Percentiles rank a stretch among this genome's conserved stretches.
These are phyloP conservation scores for Alloteropsis semialata DNA, from an alignment of 176 grass and related monocot species.

Conservation along the genomic window DNA sequence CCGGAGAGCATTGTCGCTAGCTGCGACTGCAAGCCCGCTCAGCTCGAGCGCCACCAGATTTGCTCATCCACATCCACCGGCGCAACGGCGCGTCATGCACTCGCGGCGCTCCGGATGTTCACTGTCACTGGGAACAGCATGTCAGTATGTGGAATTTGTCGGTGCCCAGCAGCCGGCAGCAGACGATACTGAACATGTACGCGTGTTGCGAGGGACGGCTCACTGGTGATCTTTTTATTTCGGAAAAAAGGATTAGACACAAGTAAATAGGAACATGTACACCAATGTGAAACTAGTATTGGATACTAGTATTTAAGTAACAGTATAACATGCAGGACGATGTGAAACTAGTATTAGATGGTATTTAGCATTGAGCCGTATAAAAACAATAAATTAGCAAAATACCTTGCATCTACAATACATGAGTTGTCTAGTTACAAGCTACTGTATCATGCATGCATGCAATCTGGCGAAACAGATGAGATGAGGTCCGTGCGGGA, in stretches of 20 bases:
- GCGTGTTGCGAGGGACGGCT: neutral
- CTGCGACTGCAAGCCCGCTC: too few species aligned
- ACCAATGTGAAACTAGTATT: too few species aligned
- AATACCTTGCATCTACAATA: constrained; percentile 1
- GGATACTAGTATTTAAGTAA: too few species aligned
- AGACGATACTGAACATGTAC: neutral
- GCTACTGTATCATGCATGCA: too few species aligned
- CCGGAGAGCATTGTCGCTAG: neutral
- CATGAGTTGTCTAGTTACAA: too few species aligned
- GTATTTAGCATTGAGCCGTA: neutral
- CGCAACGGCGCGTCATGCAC: neutral
- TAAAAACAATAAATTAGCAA: neutral
- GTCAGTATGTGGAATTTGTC: too few species aligned
- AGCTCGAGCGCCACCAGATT: too few species aligned
- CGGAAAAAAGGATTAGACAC: too few species aligned
- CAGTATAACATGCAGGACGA: neutral
- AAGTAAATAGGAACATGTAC: too few species aligned
- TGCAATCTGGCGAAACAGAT: neutral
- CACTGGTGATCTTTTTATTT: neutral
- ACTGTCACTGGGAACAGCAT: neutral
- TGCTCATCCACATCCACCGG: neutral
- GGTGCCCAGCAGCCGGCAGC: neutral
- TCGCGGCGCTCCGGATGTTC: neutral
- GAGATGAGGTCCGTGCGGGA: neutral
- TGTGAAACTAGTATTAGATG: neutral